Base-by-base conservation (phyloP, 768 basidiomycete species). In the Serendipita sp. region DNA sequence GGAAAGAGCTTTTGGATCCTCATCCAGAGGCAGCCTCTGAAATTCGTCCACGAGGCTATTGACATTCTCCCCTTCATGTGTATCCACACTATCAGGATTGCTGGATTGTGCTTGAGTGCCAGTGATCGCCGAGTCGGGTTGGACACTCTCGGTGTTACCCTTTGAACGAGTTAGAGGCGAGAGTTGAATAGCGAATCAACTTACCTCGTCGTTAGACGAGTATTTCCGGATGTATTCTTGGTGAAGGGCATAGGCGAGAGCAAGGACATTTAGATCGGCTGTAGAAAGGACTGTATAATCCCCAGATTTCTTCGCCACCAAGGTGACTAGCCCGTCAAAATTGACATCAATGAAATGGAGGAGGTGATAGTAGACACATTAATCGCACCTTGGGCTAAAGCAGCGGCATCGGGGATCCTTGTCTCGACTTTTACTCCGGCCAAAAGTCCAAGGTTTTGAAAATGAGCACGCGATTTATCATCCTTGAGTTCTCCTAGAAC, bases 241-340 rank as follows among this genome's bases (percentile, higher is more conserved):
- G 67, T 90, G 82, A 62, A 95, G 74, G 24, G 84, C 79, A 70
- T 88, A 84, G 3, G 93, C 91, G 67, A 99, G 76, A 1, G 96
- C 95, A 58, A 98, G 74, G 41, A 98, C 84, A 68, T 87, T 85
- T 43, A 99, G 72, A 83, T 99, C 96, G 14, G 93, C 80, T 72
- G 86, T 82, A 14, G 92, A 96, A 42, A 99, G 78, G 51, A 92
- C 94, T 44, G 89, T 77, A 70, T 92, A 94, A 73, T 99, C 96
- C 71, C 96, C 96, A 0, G 95, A 95, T 77, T 90, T 90, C 77
- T 92, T 95, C 2, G 96, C 90, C 73, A 84, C 85, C 65, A 86
- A 85, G 62, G 88, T 89, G 3, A 95, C 96, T 97, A 70, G 30
- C 3, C 3, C 3, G 1, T 3, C 22, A 13, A 3, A 14, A 33